Evolutionary conservation across 768 basidiomycete species (phyloP).

Genomic region (Mycena metata): DNA sequence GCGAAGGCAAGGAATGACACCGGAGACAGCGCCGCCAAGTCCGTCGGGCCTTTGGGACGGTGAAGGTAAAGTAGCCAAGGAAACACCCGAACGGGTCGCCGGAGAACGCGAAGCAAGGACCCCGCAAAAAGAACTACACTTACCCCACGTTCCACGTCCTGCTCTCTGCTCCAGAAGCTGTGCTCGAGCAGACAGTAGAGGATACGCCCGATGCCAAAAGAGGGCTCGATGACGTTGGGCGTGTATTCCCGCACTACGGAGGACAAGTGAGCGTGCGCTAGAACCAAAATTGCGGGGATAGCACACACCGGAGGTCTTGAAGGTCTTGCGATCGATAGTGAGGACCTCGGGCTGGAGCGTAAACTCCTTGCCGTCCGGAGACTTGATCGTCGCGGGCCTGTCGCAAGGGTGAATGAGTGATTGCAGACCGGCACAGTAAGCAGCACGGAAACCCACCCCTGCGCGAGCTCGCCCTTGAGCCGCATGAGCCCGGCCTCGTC

Average conservation of each 20-base stretch:
- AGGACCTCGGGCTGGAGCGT: slow-evolving; percentile 79
- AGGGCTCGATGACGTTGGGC: slow-evolving; percentile 99
- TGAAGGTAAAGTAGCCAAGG: slow-evolving; percentile 18
- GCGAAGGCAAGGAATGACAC: too few species aligned
- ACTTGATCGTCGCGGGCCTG: slow-evolving; percentile 68
- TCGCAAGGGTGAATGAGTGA: slow-evolving; percentile 9
- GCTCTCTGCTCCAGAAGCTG: slow-evolving; percentile 94
- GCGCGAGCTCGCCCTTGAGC: slow-evolving; percentile 78
- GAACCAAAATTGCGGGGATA: neutral
- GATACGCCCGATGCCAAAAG: slow-evolving; percentile 97
- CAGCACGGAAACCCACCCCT: slow-evolving; percentile 68
- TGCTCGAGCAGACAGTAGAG: slow-evolving; percentile 95
- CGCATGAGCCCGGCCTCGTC: slow-evolving; percentile 73
- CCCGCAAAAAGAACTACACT: slow-evolving; percentile 49
- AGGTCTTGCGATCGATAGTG: slow-evolving; percentile 84
- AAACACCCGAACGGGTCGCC: neutral
- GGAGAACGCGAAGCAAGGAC: slow-evolving; percentile 16
- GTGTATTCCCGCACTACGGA: slow-evolving; percentile 90
- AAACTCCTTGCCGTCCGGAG: slow-evolving; percentile 76
- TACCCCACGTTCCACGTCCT: slow-evolving; percentile 91
- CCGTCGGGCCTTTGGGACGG: neutral
- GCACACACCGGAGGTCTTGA: slow-evolving; percentile 86
- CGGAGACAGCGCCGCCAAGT: too few species aligned
- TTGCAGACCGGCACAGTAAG: slow-evolving; percentile 4
- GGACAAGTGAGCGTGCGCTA: slow-evolving; percentile 9